A percentile compares a stretch with the other conserved stretches of the same genome.
Evolutionary conservation across 73 alveolate genomes (phyloP).

Genomic region (Paramecium bursaria): DNA sequence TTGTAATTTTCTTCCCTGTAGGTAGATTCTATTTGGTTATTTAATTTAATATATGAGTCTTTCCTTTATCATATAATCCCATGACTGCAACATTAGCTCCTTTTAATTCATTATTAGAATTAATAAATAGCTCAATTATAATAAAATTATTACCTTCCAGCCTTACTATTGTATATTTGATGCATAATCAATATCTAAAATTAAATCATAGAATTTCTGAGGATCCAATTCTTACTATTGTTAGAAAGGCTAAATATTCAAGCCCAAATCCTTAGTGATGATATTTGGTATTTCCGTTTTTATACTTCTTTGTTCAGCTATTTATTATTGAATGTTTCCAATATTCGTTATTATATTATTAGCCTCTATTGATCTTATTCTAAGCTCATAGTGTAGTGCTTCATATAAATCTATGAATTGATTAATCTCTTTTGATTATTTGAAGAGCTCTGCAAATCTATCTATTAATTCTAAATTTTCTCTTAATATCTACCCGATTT

Average conservation of each 20-base stretch:
- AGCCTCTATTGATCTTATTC: conserved; percentile 46
- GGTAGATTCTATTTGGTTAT: conserved; percentile 53
- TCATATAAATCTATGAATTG: conserved; percentile 52
- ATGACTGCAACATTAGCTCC: conserved; percentile 62
- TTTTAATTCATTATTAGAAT: conserved; percentile 1
- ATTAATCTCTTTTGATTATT: neutral
- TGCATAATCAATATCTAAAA: conserved; percentile 8
- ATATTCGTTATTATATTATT: neutral
- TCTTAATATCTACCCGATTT: conserved; percentile 1
- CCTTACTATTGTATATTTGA: neutral
- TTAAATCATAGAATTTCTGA: conserved; percentile 4
- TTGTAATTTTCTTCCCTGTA: conserved; percentile 55
- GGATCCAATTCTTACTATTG: neutral
- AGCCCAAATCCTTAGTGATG: conserved; percentile 5
- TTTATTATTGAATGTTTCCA: neutral
- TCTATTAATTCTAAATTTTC: conserved; percentile 45
- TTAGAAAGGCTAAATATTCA: neutral
- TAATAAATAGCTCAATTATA: conserved; percentile 24
- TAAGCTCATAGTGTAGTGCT: conserved; percentile 50
- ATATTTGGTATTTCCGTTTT: conserved; percentile 44
- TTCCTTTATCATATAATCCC: conserved; percentile 68
- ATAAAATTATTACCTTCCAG: conserved; percentile 46
- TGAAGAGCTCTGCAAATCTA: conserved; percentile 12
- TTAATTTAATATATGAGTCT: conserved; percentile 49
- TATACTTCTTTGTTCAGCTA: neutral